These are phyloP conservation scores for Wickerhamomyces sp. DNA, from an alignment of 1,139 yeast genomes.

Conservation along the genomic window DNA sequence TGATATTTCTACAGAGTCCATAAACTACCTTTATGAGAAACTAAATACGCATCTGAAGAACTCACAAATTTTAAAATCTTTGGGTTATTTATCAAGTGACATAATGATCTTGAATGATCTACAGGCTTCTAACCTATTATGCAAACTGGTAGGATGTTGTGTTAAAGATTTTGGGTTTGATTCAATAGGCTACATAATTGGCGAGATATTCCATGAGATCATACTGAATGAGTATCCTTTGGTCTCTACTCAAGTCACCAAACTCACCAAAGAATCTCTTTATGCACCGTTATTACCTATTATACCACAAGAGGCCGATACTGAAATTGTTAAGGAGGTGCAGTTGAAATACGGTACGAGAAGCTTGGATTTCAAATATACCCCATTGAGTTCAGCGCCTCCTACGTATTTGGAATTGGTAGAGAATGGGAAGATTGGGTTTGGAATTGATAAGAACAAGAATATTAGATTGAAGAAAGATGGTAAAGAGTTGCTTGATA, in stretches of 20 bases:
- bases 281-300: constrained; percentile 21
- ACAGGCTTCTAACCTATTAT: constrained; percentile 31
- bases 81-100: constrained; percentile 42
- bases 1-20: constrained; percentile 41
- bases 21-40: constrained; percentile 53
- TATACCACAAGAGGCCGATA: constrained; percentile 22
- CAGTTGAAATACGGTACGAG: constrained; percentile 39
- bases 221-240: constrained; percentile 65
- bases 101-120: constrained; percentile 23
- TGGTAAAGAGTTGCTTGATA: constrained; percentile 15
- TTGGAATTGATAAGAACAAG: constrained; percentile 41
- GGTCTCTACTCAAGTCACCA: constrained; percentile 38
- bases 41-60: constrained; percentile 40
- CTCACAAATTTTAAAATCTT: constrained; percentile 45
- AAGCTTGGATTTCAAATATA: constrained; percentile 52
- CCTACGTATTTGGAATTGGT: constrained; percentile 65
- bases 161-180: constrained; percentile 81
- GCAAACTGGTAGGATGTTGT: constrained; percentile 63
- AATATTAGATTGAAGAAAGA: constrained; percentile 25
- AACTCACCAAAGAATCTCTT: constrained; percentile 22
- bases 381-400: constrained; percentile 57
- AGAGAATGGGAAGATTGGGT: constrained; percentile 68
- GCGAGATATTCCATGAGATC: constrained; percentile 62
- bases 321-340: constrained; percentile 32
- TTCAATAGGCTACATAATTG: constrained; percentile 51